Evolutionary conservation across 371 early-diverging fungal genomes (phyloP), one percentile per base, ranked within the genome.

Genomic region (Haplosporangium sp.): DNA sequence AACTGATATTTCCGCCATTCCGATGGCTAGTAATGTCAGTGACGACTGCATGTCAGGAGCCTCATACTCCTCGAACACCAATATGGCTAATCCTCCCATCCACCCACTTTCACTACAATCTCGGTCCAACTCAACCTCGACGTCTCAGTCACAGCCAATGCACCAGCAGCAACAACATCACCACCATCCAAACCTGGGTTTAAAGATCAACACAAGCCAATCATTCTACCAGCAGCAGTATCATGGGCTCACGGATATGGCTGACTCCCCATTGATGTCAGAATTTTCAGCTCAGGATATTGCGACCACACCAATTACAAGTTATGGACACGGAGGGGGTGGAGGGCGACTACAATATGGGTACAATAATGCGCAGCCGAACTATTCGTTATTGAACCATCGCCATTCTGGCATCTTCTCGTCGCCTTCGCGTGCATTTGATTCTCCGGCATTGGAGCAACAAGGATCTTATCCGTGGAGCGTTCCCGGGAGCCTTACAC

Each of bases 361-460:
- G 4, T 55, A 37, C 37, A 59, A 55, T 12, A 62, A n/a, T n/a
- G n/a, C 66, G 0, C 71, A 74, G 40, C 37, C 55, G 0, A 57
- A 48, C 12, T 79, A 72, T 46, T 69, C 64, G 3, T 14, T 53
- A 1, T 59, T 72, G 43, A 46, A 36, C 23, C 79, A 73, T 48
- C 72, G 73, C 20, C 59, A 23, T 29, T 63, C 72, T 29, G 62
- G 65, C n/a, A 71, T 64, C 21, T 79, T 71, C 42, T 68, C 79
- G 14, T 68, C 79, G n/a, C 16, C 64, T 0, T 64, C 73, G 14
- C 45, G 79, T 5, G 52, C 59, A 2, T 79, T 67, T 58, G 79
- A 79, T 50, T 68, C 73, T 6, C 73, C 79, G 6, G 64, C 69
- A 29, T n/a, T 67, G 42, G 79, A 79, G 55, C 79, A 79, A 40